These are phyloP conservation scores for Ceratobasidium sp. DNA, from an alignment of 1,284 basidiomycete species.

Conservation along the genomic window DNA sequence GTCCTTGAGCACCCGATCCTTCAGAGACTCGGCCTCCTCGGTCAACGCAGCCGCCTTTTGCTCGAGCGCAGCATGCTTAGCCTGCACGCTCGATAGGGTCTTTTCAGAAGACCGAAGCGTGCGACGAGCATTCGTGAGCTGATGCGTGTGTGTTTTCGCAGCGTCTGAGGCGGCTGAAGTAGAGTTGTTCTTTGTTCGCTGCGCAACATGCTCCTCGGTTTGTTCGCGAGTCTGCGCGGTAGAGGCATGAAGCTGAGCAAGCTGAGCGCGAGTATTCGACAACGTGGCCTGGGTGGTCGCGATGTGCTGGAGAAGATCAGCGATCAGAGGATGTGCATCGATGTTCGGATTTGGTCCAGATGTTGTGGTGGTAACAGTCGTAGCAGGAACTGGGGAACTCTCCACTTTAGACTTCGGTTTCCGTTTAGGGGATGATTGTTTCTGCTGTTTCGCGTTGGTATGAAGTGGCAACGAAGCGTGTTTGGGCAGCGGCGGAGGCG, in stretches of 20 bases:
- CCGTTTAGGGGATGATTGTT: conserved; percentile 26
- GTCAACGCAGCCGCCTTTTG: conserved; percentile 69
- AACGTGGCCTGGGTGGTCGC: conserved; percentile 72
- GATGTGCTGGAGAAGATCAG: conserved; percentile 83
- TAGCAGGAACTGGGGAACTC: neutral
- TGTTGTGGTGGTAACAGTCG: conserved; percentile 43
- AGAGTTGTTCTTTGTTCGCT: conserved; percentile 79
- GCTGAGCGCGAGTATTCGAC: conserved; percentile 78
- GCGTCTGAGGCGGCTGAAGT: conserved; percentile 89
- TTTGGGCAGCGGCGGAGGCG: conserved; percentile 84
- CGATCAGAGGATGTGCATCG: conserved; percentile 65
- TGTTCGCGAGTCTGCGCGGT: conserved; percentile 74
- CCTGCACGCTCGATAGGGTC: conserved; percentile 80
- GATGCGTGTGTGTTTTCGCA: conserved; percentile 74
- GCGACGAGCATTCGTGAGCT: conserved; percentile 28
- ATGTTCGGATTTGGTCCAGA: conserved; percentile 45
- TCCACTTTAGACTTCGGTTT: conserved; percentile 28
- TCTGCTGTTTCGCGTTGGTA: conserved; percentile 47
- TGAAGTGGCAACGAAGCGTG: conserved; percentile 81
- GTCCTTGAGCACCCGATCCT: conserved; percentile 65
- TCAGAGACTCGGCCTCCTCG: conserved; percentile 70
- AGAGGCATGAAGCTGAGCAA: conserved; percentile 72
- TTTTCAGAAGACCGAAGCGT: conserved; percentile 31
- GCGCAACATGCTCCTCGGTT: conserved; percentile 85
- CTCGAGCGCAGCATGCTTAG: conserved; percentile 72